phyloP scores from a whole-genome alignment of 2,329 filamentous ascomycete genomes.

The Aspergillus vadensis region DNA sequence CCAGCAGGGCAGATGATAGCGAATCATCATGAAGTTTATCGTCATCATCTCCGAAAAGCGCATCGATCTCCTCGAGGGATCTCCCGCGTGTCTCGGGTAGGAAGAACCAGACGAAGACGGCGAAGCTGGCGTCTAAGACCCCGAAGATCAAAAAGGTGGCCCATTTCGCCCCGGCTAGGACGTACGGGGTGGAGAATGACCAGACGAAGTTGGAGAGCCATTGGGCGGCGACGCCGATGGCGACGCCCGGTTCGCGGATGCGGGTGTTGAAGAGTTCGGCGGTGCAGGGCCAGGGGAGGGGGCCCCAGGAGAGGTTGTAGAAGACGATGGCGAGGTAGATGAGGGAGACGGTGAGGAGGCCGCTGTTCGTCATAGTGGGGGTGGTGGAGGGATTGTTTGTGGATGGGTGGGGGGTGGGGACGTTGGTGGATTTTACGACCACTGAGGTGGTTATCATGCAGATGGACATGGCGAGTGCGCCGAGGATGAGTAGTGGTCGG shows the following conservation, averaged over 20 bases:
- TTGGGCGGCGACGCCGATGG: constrained; percentile 42
- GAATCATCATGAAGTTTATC: not conserved
- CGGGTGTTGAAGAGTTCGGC: constrained; percentile 43
- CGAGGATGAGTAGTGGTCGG: constrained; percentile 53
- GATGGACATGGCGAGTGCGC: constrained; percentile 47
- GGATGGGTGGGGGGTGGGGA: constrained; percentile 23
- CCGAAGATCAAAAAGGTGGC: constrained; percentile 49
- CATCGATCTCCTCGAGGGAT: constrained; percentile 58
- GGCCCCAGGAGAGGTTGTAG: constrained; percentile 47
- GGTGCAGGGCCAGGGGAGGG: constrained; percentile 43
- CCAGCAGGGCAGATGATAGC: not conserved
- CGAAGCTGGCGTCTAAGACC: constrained; percentile 48
- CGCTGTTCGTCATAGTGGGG: constrained; percentile 47
- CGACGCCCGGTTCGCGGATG: constrained; percentile 44
- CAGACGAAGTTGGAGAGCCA: constrained; percentile 47
- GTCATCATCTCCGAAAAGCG: constrained; percentile 50
- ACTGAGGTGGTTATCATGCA: constrained; percentile 52
- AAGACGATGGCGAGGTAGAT: constrained; percentile 58
- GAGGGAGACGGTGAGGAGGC: constrained; percentile 54
- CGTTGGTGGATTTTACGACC: constrained; percentile 48
- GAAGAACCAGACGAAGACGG: constrained; percentile 54
- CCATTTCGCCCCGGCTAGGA: constrained; percentile 52
- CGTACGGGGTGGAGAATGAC: constrained; percentile 45
- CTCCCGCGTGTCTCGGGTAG: constrained; percentile 58
- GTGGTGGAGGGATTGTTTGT: not conserved